Evolutionary conservation across 2,329 filamentous ascomycete species (phyloP), one percentile per base, ranked within the genome.

Genomic region (Fusarium sacchari): DNA sequence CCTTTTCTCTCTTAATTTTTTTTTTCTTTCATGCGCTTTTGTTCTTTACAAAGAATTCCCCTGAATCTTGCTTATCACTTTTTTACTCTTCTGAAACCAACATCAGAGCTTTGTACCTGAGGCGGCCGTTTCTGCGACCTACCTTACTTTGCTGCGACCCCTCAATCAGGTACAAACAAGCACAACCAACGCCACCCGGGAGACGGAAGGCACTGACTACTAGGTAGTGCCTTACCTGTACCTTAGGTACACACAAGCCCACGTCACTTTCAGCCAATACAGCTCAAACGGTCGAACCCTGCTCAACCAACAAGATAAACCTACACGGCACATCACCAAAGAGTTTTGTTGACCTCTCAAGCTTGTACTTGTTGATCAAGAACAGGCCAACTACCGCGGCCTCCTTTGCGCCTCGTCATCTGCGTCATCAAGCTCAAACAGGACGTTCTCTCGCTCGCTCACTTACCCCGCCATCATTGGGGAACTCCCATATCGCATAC

Each of bases 61-160:
- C 20, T 42, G 42, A 28, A 36, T 46, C 22, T 50, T 32, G 37
- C 32, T 24, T 28, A 15, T 34, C 40, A 20, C 49, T 32, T 52
- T 30, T n/a, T 56, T 20, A 34, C 67, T 49, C 46, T 63, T 53
- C 47, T 53, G 43, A 49, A 65, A 65, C 42, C 64, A 37, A 55
- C 40, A 34, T 32, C n/a, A 46, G 34, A 56, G 14, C 60, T 53
- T 66, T 67, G 76, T 78, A 71, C 75, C 75, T 77, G 69, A 66
- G 60, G 74, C 74, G 78, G 63, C 78, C 78, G 71, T 78, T 77
- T 78, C 76, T 79, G 78, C 78, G 78, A 76, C 78, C 78, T 61
- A 32, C 12, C 12, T 32, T 32, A 56, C 28, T 50, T 32, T 50
- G 8, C 68, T 75, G 75, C 71, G 73, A 67, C 64, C 74, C 50